Evolutionary conservation across 2,329 filamentous ascomycete genomes (phyloP).

Genomic region (Purpureocillium takamizusanense): DNA sequence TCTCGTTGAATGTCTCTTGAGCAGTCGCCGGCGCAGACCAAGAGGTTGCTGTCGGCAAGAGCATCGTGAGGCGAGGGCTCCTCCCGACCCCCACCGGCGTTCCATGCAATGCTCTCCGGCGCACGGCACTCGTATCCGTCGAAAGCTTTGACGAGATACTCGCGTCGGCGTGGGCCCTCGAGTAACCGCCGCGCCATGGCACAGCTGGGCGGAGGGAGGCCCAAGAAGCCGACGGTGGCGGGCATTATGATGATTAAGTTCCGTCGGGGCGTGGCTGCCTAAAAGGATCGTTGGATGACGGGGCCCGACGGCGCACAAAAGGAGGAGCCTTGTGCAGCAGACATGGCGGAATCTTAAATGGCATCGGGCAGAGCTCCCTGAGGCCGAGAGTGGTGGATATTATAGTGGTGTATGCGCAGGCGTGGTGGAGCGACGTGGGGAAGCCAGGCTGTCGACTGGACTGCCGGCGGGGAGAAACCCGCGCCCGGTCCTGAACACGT

Average conservation of each 20-base stretch:
- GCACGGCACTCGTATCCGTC: neutral
- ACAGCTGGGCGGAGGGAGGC: slow-evolving; percentile 4
- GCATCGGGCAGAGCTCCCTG: too few species aligned
- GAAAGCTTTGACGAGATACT: slow-evolving; percentile 4
- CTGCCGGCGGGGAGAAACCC: neutral
- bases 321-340: too few species aligned
- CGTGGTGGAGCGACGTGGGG: neutral
- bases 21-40: slow-evolving; percentile 50
- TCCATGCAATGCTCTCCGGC: too few species aligned
- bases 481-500: neutral
- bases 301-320: too few species aligned
- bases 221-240: slow-evolving; percentile 5
- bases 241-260: neutral
- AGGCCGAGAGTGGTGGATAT: too few species aligned
- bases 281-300: too few species aligned
- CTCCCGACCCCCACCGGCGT: too few species aligned
- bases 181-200: slow-evolving; percentile 6
- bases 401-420: too few species aligned
- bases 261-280: too few species aligned
- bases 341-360: too few species aligned
- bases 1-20: slow-evolving; percentile 32
- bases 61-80: neutral
- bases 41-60: slow-evolving; percentile 2
- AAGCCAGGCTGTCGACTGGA: neutral
- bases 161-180: neutral